Evolutionary conservation across 2,329 filamentous ascomycete genomes (phyloP).

Genomic region (Thelonectria discophora): DNA sequence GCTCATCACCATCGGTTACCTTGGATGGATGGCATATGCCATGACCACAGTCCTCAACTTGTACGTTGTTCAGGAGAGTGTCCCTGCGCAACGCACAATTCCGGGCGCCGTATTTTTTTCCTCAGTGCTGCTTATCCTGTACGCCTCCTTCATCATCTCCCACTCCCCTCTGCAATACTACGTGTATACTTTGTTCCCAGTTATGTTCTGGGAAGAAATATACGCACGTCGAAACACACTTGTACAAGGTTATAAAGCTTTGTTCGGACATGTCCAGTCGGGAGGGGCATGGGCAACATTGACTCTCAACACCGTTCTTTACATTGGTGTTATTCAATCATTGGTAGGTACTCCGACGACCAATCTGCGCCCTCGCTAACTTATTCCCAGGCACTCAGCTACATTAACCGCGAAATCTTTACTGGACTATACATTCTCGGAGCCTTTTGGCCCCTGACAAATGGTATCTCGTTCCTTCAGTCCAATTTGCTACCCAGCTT

Average conservation of each 20-base stretch:
- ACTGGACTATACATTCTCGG: constrained; percentile 81
- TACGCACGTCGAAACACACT: constrained; percentile 79
- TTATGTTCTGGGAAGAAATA: constrained; percentile 97
- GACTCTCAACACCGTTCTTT: constrained; percentile 69
- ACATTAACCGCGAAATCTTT: constrained; percentile 89
- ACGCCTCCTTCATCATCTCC: constrained; percentile 81
- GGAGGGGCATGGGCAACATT: constrained; percentile 66
- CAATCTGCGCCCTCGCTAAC: constrained; percentile 13
- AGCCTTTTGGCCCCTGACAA: constrained; percentile 78
- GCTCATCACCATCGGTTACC: constrained; percentile 87
- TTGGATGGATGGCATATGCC: constrained; percentile 95
- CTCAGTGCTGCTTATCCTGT: constrained; percentile 77
- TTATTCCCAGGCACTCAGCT: constrained; percentile 78
- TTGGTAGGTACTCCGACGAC: constrained; percentile 62
- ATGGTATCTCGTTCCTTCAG: constrained; percentile 77
- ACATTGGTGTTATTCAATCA: constrained; percentile 79
- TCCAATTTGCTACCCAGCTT: constrained; percentile 70
- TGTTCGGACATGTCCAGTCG: constrained; percentile 76
- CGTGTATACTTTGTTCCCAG: constrained; percentile 88
- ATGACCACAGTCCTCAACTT: constrained; percentile 88
- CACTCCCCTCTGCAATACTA: constrained; percentile 87
- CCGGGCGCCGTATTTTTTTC: constrained; percentile 73
- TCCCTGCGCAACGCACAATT: constrained; percentile 69
- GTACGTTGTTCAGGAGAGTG: constrained; percentile 80
- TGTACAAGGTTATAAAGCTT: constrained; percentile 67